These are phyloP conservation scores for Aspergillus chevalieri DNA, from an alignment of 2,329 filamentous ascomycete species.

Conservation along the genomic window DNA sequence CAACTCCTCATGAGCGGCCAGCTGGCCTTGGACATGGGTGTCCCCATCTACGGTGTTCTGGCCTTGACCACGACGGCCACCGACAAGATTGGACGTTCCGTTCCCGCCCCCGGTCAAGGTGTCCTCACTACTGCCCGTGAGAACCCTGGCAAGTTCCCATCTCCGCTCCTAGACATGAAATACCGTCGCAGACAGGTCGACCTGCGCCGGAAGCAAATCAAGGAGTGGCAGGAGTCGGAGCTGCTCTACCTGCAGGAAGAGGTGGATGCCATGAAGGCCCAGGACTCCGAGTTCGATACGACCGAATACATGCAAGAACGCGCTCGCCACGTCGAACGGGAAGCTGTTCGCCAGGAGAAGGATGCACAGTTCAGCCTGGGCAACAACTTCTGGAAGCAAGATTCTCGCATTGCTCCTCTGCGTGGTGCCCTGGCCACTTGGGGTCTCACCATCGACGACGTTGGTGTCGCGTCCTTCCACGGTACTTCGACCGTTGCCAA, in stretches of 20 bases:
- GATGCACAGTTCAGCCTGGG: slow-evolving; percentile 87
- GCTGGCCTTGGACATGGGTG: slow-evolving; percentile 95
- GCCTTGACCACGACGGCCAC: slow-evolving; percentile 92
- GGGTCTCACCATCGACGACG: slow-evolving; percentile 95
- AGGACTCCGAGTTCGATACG: slow-evolving; percentile 67
- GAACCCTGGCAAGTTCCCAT: slow-evolving; percentile 84
- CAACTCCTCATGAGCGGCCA: slow-evolving; percentile 98
- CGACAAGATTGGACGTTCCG: slow-evolving; percentile 97
- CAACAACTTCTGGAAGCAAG: slow-evolving; percentile 98
- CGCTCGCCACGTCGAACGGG: slow-evolving; percentile 75
- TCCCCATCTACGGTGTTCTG: slow-evolving; percentile 92
- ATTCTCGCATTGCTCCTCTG: slow-evolving; percentile 86
- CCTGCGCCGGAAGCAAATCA: slow-evolving; percentile 87
- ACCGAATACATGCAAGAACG: slow-evolving; percentile 81
- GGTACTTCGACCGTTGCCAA: slow-evolving; percentile 97
- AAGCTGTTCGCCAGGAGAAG: slow-evolving; percentile 85
- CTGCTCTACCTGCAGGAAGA: slow-evolving; percentile 89
- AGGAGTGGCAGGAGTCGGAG: slow-evolving; percentile 93
- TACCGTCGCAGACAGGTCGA: slow-evolving; percentile 95
- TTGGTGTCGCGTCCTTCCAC: slow-evolving; percentile 95
- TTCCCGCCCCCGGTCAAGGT: slow-evolving; percentile 93
- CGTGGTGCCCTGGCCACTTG: slow-evolving; percentile 94
- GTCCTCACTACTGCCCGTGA: slow-evolving; percentile 93
- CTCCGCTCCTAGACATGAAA: slow-evolving; percentile 92
- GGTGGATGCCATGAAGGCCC: slow-evolving; percentile 80